Conservation (phyloP, 129 eudicot genomes). For the Flaveria brownii region DNA sequence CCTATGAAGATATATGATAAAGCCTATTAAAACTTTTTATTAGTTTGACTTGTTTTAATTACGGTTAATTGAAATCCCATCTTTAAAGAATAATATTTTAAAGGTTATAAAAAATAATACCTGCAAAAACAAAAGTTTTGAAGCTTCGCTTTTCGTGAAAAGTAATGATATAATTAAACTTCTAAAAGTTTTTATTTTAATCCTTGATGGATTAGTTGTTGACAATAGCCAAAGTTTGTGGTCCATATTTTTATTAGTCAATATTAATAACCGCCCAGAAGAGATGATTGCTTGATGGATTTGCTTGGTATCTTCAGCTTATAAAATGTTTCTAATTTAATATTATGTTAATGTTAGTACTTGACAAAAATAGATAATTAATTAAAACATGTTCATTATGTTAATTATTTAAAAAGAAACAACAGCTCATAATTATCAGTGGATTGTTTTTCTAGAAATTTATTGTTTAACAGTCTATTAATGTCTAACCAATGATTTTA, state of each 20-base stretch:
- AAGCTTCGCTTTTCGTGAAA: constrained; percentile 6
- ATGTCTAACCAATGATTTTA: too few species aligned
- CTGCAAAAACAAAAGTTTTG: not conserved
- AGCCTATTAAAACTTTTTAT: not conserved
- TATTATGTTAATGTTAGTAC: not conserved
- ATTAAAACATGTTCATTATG: not conserved
- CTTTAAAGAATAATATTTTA: not conserved
- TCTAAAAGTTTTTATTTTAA: not conserved
- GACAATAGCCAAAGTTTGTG: not conserved
- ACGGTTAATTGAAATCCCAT: not conserved
- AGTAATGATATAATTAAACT: not conserved
- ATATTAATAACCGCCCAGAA: not conserved
- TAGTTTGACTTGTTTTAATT: constrained; percentile 1
- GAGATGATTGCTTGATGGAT: constrained; percentile 10
- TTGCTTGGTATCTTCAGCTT: not conserved
- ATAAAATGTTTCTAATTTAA: not conserved
- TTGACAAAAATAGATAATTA: not conserved
- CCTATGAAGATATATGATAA: not conserved
- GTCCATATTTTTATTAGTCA: not conserved
- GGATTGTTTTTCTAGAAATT: not conserved
- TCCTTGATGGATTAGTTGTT: constrained; percentile 5
- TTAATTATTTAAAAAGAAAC: not conserved
- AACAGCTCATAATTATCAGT: not conserved
- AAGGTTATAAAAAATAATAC: not conserved
- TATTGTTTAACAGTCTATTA: not conserved